Base-by-base conservation (phyloP, 352 stramenopile genomes). In the Phytophthora tubulina region DNA sequence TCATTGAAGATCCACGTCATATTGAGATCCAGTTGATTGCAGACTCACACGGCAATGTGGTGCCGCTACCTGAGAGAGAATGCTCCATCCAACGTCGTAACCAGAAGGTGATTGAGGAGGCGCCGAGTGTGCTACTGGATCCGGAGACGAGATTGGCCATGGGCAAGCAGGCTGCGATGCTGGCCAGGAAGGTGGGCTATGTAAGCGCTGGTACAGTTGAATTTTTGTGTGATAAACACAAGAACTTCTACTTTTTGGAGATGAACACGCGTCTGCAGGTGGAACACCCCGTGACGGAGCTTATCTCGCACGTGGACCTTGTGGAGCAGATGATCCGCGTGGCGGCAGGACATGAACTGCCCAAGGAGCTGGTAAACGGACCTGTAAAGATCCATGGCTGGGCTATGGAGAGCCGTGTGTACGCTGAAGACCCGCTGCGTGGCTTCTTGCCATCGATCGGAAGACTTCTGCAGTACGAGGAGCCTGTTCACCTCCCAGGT, bases 241-340 rank as follows among this genome's bases (percentile, higher is more conserved):
- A 98, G 73, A 98, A 98, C 75, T 99, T 99, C 74, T 99, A 99
- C 73, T 99, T 99, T 69, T 78, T 99, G 14, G 97, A 99, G 83
- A 99, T 99, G 97, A 99, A 98, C 81, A 99, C 97, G 31, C 86
- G 94, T 32, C 75, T 98, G 21, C 90, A 95, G 68, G 88, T 99
- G 7, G 97, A 99, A 63, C 97, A 99, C 84, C 97, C 97, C 2
- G 90, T 99, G 10, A 99, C 97, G 1, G 97, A 99, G 81, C 82
- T 96, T 46, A 96, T 99, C 30, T 93, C 91, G 36, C 81, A 90
- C 5, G 81, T 97, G 39, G 97, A 99, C 75, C 80, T 99, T 8
- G 97, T 99, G 31, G 92, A 99, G 73, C 93, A 97, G 42, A 99
- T 99, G 97, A 86, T 99, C 21, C 92, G 91, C 48, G 92, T 99